Evolutionary conservation across 306 rosid species (phyloP).

Genomic region (Carpinus fangiana): DNA sequence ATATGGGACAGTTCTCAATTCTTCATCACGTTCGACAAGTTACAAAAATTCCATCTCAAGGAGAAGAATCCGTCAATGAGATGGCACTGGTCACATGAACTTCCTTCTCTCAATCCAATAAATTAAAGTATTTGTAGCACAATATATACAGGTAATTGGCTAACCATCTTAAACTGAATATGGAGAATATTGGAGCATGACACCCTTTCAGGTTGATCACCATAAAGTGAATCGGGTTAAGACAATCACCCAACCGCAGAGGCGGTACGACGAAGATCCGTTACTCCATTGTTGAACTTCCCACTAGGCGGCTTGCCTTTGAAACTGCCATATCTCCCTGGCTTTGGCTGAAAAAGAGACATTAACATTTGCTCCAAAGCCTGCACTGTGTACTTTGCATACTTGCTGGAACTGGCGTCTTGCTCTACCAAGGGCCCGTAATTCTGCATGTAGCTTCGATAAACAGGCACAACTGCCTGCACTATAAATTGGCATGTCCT

Average conservation of each 20-base stretch:
- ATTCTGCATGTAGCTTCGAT: slow-evolving; percentile 98
- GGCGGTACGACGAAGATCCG: slow-evolving; percentile 76
- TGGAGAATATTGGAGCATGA: slow-evolving; percentile 10
- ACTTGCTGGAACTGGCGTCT: slow-evolving; percentile 78
- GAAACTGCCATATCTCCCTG: slow-evolving; percentile 73
- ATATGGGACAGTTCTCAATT: slow-evolving; percentile 20
- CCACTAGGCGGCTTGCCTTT: slow-evolving; percentile 65
- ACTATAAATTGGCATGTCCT: slow-evolving; percentile 86
- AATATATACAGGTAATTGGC: slow-evolving; percentile 45
- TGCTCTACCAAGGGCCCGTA: slow-evolving; percentile 98
- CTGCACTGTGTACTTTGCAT: slow-evolving; percentile 82
- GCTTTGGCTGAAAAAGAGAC: slow-evolving; percentile 80
- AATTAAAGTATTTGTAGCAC: slow-evolving; percentile 11
- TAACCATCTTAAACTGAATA: slow-evolving; percentile 25
- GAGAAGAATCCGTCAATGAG: slow-evolving; percentile 33
- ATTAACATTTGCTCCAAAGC: slow-evolving; percentile 83
- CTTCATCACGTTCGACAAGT: slow-evolving; percentile 31
- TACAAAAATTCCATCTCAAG: slow-evolving; percentile 40
- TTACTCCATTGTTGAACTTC: slow-evolving; percentile 60
- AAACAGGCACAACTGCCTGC: slow-evolving; percentile 94
- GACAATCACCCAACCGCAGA: slow-evolving; percentile 70
- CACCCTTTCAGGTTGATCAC: slow-evolving; percentile 23
- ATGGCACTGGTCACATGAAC: slow-evolving; percentile 22
- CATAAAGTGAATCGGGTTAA: background rate
- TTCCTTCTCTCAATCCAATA: slow-evolving; percentile 28